These are phyloP conservation scores for Ceratocystis destructans DNA, from an alignment of 2,329 filamentous ascomycete species.

Conservation along the genomic window DNA sequence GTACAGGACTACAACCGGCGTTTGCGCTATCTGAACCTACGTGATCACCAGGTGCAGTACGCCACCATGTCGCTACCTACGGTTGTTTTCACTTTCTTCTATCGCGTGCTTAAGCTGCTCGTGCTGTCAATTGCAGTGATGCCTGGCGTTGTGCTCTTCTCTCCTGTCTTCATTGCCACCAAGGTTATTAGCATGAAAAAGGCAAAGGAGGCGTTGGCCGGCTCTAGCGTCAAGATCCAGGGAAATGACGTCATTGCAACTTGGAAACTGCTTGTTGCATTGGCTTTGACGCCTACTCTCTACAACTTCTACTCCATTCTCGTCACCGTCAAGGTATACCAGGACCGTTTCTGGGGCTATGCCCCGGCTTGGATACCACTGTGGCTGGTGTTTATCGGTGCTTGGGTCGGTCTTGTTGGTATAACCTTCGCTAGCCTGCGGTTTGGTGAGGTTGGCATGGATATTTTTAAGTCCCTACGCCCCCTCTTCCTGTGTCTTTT, in stretches of 20 bases:
- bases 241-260: constrained; percentile 84
- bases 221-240: constrained; percentile 76
- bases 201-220: constrained; percentile 69
- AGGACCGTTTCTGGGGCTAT: constrained; percentile 69
- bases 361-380: constrained; percentile 68
- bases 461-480: constrained; percentile 87
- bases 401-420: constrained; percentile 68
- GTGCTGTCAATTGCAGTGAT: constrained; percentile 68
- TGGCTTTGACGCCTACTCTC: constrained; percentile 67
- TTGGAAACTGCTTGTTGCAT: constrained; percentile 82
- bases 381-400: constrained; percentile 59
- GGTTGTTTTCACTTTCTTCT: constrained; percentile 64
- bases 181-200: constrained; percentile 73
- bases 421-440: constrained; percentile 88
- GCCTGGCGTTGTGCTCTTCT: constrained; percentile 75
- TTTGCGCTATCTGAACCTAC: constrained; percentile 70
- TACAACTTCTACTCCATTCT: constrained; percentile 70
- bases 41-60: constrained; percentile 90
- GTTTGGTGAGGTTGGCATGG: constrained; percentile 97
- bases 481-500: constrained; percentile 76
- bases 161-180: constrained; percentile 72
- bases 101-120: constrained; percentile 63
- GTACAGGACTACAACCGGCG: constrained; percentile 79
- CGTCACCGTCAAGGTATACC: constrained; percentile 63
- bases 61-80: constrained; percentile 66